These are phyloP conservation scores for Sugiyamaella qingdaonensis DNA, from an alignment of 805 yeast species.

Conservation along the genomic window DNA sequence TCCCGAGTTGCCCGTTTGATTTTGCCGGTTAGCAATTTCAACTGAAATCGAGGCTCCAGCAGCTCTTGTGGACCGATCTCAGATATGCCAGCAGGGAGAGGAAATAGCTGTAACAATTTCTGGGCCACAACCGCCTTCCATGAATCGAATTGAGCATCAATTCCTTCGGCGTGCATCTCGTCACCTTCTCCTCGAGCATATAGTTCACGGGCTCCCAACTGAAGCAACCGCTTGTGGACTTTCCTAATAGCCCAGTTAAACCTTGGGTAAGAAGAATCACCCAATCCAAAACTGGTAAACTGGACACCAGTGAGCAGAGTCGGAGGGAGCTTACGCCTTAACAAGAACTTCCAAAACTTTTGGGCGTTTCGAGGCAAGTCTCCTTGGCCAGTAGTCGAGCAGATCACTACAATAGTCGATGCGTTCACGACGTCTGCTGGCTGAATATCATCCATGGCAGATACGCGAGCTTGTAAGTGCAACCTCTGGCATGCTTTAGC, in stretches of 20 bases:
- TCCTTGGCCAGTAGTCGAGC: conserved; percentile 96
- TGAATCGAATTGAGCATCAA: conserved; percentile 69
- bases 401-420: conserved; percentile 49
- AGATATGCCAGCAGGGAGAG: conserved; percentile 12
- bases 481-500: conserved; percentile 52
- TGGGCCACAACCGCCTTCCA: conserved; percentile 57
- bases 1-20: conserved; percentile 32
- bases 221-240: conserved; percentile 69
- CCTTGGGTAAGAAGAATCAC: conserved; percentile 87
- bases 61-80: conserved; percentile 25
- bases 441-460: conserved; percentile 58
- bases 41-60: conserved; percentile 37
- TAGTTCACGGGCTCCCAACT: conserved; percentile 75
- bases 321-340: conserved; percentile 59
- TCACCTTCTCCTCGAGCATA: conserved; percentile 82
- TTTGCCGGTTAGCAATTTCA: conserved; percentile 30
- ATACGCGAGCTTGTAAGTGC: conserved; percentile 46
- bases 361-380: conserved; percentile 76
- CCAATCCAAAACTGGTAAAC: conserved; percentile 80
- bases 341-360: conserved; percentile 69
- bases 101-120: conserved; percentile 27
- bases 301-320: conserved; percentile 57
- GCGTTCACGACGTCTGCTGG: conserved; percentile 40
- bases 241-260: conserved; percentile 87
- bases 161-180: conserved; percentile 67